These are phyloP conservation scores for Pinus tabuliformis DNA, from an alignment of 75 land plant genomes.

Conservation along the genomic window DNA sequence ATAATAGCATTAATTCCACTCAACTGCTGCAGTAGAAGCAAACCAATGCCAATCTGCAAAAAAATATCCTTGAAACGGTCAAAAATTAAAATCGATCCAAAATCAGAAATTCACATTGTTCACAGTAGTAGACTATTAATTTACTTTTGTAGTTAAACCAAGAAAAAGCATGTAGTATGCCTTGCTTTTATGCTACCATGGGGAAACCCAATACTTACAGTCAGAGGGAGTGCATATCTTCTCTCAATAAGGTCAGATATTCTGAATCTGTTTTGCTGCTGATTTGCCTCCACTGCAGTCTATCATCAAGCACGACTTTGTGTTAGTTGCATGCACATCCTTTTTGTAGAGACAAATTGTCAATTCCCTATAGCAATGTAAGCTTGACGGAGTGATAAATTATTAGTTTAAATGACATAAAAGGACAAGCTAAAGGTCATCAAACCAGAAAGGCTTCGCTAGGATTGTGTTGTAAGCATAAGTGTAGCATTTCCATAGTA, in stretches of 20 bases:
- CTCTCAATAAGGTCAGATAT: slow-evolving; percentile 22
- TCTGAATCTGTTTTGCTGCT: slow-evolving; percentile 9
- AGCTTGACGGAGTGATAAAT: not conserved
- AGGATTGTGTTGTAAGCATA: not conserved
- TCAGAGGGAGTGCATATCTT: slow-evolving; percentile 29
- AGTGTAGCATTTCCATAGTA: not conserved
- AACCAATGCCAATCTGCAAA: slow-evolving; percentile 81
- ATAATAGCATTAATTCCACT: slow-evolving; percentile 89
- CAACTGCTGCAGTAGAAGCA: slow-evolving; percentile 80
- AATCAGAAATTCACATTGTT: not conserved
- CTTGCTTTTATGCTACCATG: not conserved
- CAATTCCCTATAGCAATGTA: not conserved
- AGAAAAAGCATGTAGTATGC: not conserved
- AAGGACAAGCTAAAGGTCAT: not conserved
- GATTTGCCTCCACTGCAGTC: slow-evolving; percentile 30
- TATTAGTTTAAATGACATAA: not conserved
- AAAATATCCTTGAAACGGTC: slow-evolving; percentile 1
- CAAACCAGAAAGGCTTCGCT: not conserved
- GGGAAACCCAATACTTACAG: slow-evolving; percentile 22
- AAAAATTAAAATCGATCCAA: not conserved
- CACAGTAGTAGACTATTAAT: not conserved
- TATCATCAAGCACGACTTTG: not conserved
- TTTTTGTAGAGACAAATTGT: not conserved
- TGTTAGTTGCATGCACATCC: not conserved
- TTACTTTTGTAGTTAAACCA: not conserved